These are phyloP conservation scores for Penicillium capsulatum DNA, from an alignment of 2,329 filamentous ascomycete species.

Conservation along the genomic window DNA sequence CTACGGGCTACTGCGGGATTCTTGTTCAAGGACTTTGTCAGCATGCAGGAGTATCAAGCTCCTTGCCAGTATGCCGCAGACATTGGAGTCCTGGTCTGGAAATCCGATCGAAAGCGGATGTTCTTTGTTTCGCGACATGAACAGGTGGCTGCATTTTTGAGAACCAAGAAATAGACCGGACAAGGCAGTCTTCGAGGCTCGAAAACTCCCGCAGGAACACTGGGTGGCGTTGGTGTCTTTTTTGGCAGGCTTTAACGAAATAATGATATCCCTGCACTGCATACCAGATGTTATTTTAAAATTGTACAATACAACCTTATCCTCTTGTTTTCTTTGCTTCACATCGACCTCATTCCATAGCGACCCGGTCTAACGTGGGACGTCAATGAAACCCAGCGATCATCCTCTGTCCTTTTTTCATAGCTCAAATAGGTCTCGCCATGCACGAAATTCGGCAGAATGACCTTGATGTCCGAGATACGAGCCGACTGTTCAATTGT, in stretches of 20 bases:
- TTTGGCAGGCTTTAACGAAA: background rate
- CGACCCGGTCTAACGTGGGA: too few relatives aligned
- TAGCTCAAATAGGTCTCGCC: too few relatives aligned
- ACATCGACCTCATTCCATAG: too few relatives aligned
- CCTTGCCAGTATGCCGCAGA: conserved; percentile 68
- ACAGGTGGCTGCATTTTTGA: conserved; percentile 77
- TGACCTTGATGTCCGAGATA: too few relatives aligned
- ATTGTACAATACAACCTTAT: too few relatives aligned
- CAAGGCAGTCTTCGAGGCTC: background rate
- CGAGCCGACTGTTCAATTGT: too few relatives aligned
- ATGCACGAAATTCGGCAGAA: too few relatives aligned
- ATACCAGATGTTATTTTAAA: background rate
- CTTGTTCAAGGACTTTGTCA: conserved; percentile 83
- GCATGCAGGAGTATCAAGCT: conserved; percentile 58
- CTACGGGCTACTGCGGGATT: conserved; percentile 82
- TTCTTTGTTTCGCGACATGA: conserved; percentile 93
- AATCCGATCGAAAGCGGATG: conserved; percentile 70
- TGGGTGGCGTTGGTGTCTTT: too few relatives aligned
- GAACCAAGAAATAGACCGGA: conserved; percentile 49
- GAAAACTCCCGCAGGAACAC: background rate
- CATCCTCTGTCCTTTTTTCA: too few relatives aligned
- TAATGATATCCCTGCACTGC: background rate
- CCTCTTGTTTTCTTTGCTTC: too few relatives aligned
- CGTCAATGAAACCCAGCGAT: too few relatives aligned
- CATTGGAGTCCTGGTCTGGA: conserved; percentile 85